Evolutionary conservation across 2,329 filamentous ascomycete species (phyloP).

Genomic region (Alternaria dauci): DNA sequence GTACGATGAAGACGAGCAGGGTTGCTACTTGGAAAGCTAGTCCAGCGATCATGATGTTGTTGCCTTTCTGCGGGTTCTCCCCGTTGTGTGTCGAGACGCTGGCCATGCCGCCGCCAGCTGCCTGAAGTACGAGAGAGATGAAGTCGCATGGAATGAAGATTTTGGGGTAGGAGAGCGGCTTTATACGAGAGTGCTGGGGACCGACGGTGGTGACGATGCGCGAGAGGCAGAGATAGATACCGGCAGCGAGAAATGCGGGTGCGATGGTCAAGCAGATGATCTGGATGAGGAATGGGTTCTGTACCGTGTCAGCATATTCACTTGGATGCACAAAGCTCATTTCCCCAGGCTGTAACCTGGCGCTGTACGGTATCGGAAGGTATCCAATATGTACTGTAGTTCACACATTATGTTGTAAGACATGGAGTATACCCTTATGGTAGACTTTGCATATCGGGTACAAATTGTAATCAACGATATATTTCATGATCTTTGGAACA

Average conservation of each 20-base stretch:
- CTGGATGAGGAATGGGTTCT: conserved; percentile 70
- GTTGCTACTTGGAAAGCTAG: conserved; percentile 57
- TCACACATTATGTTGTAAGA: not conserved
- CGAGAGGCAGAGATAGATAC: conserved; percentile 70
- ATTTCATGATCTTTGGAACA: not conserved
- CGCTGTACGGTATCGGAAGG: not conserved
- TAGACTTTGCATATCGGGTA: not conserved
- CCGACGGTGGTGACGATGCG: conserved; percentile 53
- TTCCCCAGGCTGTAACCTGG: not conserved
- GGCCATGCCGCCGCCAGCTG: conserved; percentile 55
- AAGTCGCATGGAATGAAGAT: conserved; percentile 62
- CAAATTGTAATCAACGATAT: not conserved
- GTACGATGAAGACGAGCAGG: conserved; percentile 53
- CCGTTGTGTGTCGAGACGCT: conserved; percentile 42
- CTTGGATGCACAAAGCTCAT: not conserved
- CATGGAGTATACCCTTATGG: not conserved
- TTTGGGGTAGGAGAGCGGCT: conserved; percentile 57
- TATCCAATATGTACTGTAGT: not conserved
- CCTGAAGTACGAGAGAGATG: conserved; percentile 56
- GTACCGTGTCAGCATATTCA: conserved; percentile 9
- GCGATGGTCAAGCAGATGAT: conserved; percentile 68
- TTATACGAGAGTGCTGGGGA: conserved; percentile 53
- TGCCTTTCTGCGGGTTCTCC: conserved; percentile 49
- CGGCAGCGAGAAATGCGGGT: conserved; percentile 66
- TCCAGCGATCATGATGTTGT: conserved; percentile 57